These are phyloP conservation scores for Candida morakotiae DNA, from an alignment of 805 yeast species.

Conservation along the genomic window DNA sequence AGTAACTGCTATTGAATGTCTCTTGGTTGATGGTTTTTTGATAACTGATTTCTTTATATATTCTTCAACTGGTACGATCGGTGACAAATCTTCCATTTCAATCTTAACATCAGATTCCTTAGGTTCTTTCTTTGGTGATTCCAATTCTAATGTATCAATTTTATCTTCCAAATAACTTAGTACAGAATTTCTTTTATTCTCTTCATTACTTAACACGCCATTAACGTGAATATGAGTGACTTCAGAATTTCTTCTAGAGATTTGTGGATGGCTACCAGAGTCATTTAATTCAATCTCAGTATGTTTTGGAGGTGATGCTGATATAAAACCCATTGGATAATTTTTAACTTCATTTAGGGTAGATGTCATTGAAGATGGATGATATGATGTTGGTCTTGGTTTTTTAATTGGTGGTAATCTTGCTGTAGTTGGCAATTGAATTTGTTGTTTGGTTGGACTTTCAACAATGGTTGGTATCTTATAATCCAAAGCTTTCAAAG, in stretches of 20 bases:
- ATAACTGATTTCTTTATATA: conserved; percentile 6
- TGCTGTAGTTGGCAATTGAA: conserved; percentile 12
- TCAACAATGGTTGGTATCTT: conserved; percentile 52
- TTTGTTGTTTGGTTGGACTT: conserved; percentile 26
- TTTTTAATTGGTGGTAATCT: conserved; percentile 49
- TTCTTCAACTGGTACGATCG: conserved; percentile 10
- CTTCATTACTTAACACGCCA: conserved; percentile 35
- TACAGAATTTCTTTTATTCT: conserved; percentile 31
- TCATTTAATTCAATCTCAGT: conserved; percentile 8
- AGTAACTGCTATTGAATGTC: conserved; percentile 1
- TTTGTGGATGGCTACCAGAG: conserved; percentile 4
- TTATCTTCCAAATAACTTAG: conserved; percentile 42
- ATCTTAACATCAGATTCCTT: conserved; percentile 4
- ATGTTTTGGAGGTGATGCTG: conserved; percentile 37
- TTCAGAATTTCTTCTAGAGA: conserved; percentile 33
- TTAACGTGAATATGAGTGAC: conserved; percentile 42
- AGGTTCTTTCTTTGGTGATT: conserved; percentile 12
- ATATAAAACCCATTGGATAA: conserved; percentile 29
- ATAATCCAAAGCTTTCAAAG: conserved; percentile 69
- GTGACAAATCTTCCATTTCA: conserved; percentile 4
- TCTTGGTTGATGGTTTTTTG: not conserved
- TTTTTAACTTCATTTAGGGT: conserved; percentile 25
- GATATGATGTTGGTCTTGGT: conserved; percentile 83
- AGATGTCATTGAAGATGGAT: conserved; percentile 54
- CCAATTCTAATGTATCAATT: conserved; percentile 39